These are phyloP conservation scores for Hypoxylon rickii DNA, from an alignment of 495 filamentous ascomycete genomes.

Conservation along the genomic window DNA sequence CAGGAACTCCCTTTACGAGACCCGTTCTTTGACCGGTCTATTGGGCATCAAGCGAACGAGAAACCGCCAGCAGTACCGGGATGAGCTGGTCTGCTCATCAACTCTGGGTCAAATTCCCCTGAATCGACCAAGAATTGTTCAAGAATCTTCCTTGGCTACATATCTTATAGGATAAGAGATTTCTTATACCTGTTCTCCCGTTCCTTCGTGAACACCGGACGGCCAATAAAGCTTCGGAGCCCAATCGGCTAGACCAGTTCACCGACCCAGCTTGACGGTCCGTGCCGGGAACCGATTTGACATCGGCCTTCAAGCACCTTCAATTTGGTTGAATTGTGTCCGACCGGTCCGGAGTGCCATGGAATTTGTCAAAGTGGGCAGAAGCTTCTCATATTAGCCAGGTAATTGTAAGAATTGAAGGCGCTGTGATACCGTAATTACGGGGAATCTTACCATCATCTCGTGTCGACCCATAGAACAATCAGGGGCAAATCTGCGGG, in stretches of 20 bases:
- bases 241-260: conserved; percentile 2
- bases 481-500: no score
- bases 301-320: background rate
- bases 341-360: no score
- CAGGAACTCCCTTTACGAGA: conserved; percentile 17
- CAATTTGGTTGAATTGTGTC: no score
- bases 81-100: background rate
- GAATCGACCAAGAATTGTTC: background rate
- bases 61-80: background rate
- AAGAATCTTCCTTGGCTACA: background rate
- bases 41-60: conserved; percentile 20
- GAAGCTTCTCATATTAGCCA: no score
- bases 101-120: no score
- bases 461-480: no score
- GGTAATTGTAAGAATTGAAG: no score
- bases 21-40: conserved; percentile 1
- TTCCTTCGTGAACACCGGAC: conserved; percentile 1
- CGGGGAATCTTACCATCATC: no score
- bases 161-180: conserved; percentile 17
- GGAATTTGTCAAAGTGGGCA: no score
- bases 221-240: conserved; percentile 13
- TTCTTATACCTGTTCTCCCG: background rate
- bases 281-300: conserved; percentile 16
- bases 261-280: conserved; percentile 22
- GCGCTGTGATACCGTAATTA: no score